These are phyloP conservation scores for Tetracladium setigerum DNA, from an alignment of 495 filamentous ascomycete species.

Conservation along the genomic window DNA sequence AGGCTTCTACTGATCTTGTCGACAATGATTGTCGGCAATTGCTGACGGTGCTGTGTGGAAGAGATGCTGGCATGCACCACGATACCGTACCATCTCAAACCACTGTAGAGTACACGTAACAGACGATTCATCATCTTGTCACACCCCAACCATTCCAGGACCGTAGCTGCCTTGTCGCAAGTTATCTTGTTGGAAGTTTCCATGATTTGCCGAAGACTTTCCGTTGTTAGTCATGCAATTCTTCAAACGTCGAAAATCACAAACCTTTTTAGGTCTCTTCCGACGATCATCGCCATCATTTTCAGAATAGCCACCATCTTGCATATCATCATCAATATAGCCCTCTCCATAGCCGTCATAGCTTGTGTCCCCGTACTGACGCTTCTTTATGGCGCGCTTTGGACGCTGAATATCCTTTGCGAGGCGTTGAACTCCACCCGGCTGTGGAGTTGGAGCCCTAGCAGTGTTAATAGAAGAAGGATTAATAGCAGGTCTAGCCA, in stretches of 20 bases:
- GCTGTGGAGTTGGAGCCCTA: constrained; percentile 9
- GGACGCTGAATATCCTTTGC: constrained; percentile 25
- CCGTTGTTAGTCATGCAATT: constrained; percentile 8
- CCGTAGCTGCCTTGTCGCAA: constrained; percentile 33
- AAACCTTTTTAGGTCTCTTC: constrained; percentile 51
- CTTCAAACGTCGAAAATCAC: constrained; percentile 7
- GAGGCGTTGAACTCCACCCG: constrained; percentile 1
- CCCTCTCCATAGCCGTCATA: constrained; percentile 52
- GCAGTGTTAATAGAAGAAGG: background rate
- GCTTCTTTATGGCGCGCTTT: constrained; percentile 40
- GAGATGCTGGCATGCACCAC: background rate
- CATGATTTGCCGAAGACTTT: constrained; percentile 10
- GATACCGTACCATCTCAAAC: background rate
- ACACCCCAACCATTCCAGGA: constrained; percentile 32
- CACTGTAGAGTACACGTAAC: too few relatives aligned
- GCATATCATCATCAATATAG: constrained; percentile 40
- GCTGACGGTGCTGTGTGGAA: background rate
- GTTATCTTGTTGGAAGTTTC: constrained; percentile 14
- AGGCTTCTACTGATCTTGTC: background rate
- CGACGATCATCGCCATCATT: constrained; percentile 42
- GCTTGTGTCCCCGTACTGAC: constrained; percentile 45
- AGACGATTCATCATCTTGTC: constrained; percentile 8
- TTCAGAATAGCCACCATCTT: constrained; percentile 41
- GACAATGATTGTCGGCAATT: background rate
- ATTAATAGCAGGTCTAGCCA: background rate